Percentiles rank a stretch among this genome's conserved stretches.
Conservation (phyloP, 2,329 filamentous ascomycete genomes). For the Lecanicillium sp. region DNA sequence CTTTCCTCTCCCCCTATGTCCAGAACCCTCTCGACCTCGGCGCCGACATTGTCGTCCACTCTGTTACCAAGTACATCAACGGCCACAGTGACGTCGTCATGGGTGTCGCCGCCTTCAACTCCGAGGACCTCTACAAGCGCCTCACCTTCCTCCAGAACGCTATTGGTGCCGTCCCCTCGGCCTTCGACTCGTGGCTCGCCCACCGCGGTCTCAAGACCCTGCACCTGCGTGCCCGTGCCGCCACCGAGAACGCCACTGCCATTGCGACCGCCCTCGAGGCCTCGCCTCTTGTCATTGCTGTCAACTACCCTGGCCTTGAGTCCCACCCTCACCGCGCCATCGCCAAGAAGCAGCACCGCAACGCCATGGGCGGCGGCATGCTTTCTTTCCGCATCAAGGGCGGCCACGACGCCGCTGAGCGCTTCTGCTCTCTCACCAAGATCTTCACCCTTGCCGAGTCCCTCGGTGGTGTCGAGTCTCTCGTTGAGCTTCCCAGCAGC, state of each 20-base stretch:
- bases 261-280: slow-evolving; percentile 72
- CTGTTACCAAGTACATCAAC: slow-evolving; percentile 98
- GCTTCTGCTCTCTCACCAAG: slow-evolving; percentile 83
- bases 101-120: slow-evolving; percentile 95
- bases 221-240: slow-evolving; percentile 84
- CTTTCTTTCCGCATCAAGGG: slow-evolving; percentile 91
- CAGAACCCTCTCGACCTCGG: slow-evolving; percentile 95
- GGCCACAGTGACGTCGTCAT: slow-evolving; percentile 96
- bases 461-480: slow-evolving; percentile 83
- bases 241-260: slow-evolving; percentile 70
- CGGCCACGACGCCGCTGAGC: slow-evolving; percentile 76
- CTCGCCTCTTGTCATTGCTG: slow-evolving; percentile 75
- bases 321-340: slow-evolving; percentile 84
- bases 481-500: slow-evolving; percentile 85
- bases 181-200: slow-evolving; percentile 97
- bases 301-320: slow-evolving; percentile 91
- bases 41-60: slow-evolving; percentile 94
- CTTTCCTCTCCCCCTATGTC: slow-evolving; percentile 91
- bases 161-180: slow-evolving; percentile 87
- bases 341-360: slow-evolving; percentile 83
- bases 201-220: slow-evolving; percentile 96
- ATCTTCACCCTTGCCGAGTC: slow-evolving; percentile 93
- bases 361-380: slow-evolving; percentile 95
- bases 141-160: slow-evolving; percentile 94
- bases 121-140: slow-evolving; percentile 67